A percentile compares a stretch with the other conserved stretches of the same genome.
Evolutionary conservation across 345 rosid species (phyloP).

Genomic region (Abelmoschus esculentus): DNA sequence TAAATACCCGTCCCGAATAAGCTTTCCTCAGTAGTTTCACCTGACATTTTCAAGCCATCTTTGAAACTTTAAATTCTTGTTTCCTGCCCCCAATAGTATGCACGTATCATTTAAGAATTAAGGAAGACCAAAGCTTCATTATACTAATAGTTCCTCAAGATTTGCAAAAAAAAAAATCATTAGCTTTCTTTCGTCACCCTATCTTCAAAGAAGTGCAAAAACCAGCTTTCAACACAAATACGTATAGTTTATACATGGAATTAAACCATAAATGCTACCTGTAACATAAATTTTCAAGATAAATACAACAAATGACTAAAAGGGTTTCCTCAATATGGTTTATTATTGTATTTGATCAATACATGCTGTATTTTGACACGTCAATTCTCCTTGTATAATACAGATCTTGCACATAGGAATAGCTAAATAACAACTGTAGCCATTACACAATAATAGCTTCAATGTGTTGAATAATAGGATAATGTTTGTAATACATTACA

Average conservation of each 20-base stretch:
- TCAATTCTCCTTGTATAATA: not conserved
- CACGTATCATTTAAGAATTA: not conserved
- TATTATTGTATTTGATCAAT: not conserved
- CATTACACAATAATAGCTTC: not conserved
- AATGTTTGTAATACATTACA: not conserved
- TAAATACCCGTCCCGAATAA: too few relatives aligned
- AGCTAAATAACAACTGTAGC: not conserved
- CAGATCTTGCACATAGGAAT: not conserved
- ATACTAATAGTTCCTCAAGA: not conserved
- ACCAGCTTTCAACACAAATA: not conserved
- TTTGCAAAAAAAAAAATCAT: not conserved
- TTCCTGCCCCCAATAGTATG: not conserved
- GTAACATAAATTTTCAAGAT: not conserved
- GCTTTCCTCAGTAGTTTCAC: too few relatives aligned
- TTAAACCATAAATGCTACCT: not conserved
- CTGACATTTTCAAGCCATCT: too few relatives aligned
- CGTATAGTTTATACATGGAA: not conserved
- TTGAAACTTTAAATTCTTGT: too few relatives aligned
- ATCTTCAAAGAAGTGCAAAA: not conserved
- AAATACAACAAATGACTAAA: not conserved
- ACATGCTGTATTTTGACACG: not conserved
- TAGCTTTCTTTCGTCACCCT: not conserved
- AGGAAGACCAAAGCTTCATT: not conserved
- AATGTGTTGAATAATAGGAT: too few relatives aligned
- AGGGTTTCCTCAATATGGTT: not conserved